Conservation (phyloP, 1,284 basidiomycete genomes). For the Caloboletus firmus region DNA sequence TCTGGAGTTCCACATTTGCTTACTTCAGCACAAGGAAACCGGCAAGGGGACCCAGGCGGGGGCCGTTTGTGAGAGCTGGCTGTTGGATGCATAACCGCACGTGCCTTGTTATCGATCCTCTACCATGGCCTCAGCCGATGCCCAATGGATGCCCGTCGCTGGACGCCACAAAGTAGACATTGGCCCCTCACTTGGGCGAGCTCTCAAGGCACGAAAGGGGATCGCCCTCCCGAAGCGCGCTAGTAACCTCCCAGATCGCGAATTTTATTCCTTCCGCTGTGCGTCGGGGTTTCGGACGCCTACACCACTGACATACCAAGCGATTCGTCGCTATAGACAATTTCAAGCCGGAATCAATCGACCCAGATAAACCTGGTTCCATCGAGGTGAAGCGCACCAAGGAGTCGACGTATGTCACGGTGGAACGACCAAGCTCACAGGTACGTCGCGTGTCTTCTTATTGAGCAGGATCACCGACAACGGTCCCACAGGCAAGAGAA, state of each 20-base stretch:
- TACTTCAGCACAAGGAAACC: slow-evolving; percentile 28
- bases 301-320: slow-evolving; percentile 5
- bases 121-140: slow-evolving; percentile 46
- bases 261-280: slow-evolving; percentile 75
- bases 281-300: slow-evolving; percentile 29
- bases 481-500: slow-evolving; percentile 47
- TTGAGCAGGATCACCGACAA: slow-evolving; percentile 6
- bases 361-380: slow-evolving; percentile 59
- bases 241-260: slow-evolving; percentile 50
- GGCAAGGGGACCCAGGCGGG: slow-evolving; percentile 8
- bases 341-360: slow-evolving; percentile 70
- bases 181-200: slow-evolving; percentile 55
- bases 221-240: slow-evolving; percentile 43
- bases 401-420: slow-evolving; percentile 49
- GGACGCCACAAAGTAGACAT: slow-evolving; percentile 56
- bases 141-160: slow-evolving; percentile 54
- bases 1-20: slow-evolving; percentile 13
- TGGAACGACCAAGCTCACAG: slow-evolving; percentile 64
- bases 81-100: slow-evolving; percentile 11
- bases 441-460: slow-evolving; percentile 35
- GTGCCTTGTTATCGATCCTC: slow-evolving; percentile 26
- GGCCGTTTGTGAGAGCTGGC: slow-evolving; percentile 17
- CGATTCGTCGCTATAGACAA: slow-evolving; percentile 48
- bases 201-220: slow-evolving; percentile 61
- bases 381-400: slow-evolving; percentile 56